A percentile compares a stretch with the other conserved stretches of the same genome.
These are phyloP conservation scores for Alnus glutinosa DNA, from an alignment of 306 rosid genomes.

Conservation along the genomic window DNA sequence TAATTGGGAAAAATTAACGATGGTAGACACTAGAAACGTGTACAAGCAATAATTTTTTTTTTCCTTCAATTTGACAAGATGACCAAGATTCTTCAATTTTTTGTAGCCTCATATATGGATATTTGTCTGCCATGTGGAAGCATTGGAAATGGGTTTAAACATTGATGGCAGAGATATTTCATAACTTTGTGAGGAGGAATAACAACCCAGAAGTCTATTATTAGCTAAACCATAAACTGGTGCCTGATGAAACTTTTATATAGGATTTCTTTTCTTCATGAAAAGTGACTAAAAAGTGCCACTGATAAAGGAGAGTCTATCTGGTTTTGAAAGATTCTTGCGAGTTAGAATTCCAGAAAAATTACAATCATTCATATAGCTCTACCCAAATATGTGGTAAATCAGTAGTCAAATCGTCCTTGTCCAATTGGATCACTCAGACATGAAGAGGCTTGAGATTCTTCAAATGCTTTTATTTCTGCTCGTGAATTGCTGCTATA, in stretches of 20 bases:
- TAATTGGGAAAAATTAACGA: background rate
- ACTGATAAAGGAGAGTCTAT: background rate
- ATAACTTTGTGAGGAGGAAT: background rate
- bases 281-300: no score
- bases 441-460: background rate
- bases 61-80: background rate
- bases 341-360: background rate
- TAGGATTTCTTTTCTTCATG: background rate
- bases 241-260: background rate
- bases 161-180: no score
- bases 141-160: background rate
- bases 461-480: background rate
- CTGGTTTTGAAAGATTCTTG: background rate
- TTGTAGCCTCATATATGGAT: background rate
- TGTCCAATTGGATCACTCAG: background rate
- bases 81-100: background rate
- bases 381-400: background rate
- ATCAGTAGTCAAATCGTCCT: background rate
- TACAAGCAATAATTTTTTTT: background rate
- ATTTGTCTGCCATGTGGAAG: background rate
- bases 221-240: background rate
- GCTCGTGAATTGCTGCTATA: background rate
- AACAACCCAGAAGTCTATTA: no score
- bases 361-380: background rate
- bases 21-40: background rate